Evolutionary conservation across 2,329 filamentous ascomycete genomes (phyloP).

Genomic region (Graphilbum sp.): DNA sequence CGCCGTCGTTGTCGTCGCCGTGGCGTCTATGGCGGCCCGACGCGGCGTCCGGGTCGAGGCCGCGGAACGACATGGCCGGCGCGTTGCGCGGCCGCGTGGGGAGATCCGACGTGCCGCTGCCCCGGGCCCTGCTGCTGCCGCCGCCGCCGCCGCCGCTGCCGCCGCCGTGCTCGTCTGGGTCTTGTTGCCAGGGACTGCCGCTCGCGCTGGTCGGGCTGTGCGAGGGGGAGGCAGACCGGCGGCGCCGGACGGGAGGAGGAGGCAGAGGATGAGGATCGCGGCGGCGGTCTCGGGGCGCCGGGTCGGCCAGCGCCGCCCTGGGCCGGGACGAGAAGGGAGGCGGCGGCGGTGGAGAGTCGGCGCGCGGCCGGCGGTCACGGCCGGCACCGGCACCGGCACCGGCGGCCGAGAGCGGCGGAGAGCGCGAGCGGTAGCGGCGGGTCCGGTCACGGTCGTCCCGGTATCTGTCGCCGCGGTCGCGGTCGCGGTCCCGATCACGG

Average conservation of each 20-base stretch:
- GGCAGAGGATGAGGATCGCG: too few species aligned
- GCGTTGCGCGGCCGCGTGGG: conserved; percentile 4
- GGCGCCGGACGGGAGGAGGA: too few species aligned
- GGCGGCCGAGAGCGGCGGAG: background rate
- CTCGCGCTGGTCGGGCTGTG: too few species aligned
- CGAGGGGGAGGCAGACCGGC: too few species aligned
- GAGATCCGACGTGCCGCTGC: background rate
- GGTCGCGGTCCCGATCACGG: conserved; percentile 2
- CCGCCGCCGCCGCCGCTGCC: background rate
- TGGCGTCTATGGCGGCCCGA: background rate
- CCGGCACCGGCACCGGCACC: background rate
- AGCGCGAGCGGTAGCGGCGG: background rate
- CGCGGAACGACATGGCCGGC: conserved; percentile 7
- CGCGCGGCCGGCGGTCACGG: background rate
- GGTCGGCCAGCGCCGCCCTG: too few species aligned
- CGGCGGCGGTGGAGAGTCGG: background rate
- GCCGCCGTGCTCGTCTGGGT: background rate
- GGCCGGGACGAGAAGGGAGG: conserved; percentile 7
- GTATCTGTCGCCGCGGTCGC: conserved; percentile 2
- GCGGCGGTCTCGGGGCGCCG: too few species aligned
- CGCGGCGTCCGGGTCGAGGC: background rate
- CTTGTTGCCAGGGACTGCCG: too few species aligned
- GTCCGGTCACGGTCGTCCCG: background rate
- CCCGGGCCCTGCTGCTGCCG: background rate
- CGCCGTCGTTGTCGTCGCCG: background rate